These are phyloP conservation scores for Colletotrichum tofieldiae DNA, from an alignment of 2,329 filamentous ascomycete genomes.

Conservation along the genomic window DNA sequence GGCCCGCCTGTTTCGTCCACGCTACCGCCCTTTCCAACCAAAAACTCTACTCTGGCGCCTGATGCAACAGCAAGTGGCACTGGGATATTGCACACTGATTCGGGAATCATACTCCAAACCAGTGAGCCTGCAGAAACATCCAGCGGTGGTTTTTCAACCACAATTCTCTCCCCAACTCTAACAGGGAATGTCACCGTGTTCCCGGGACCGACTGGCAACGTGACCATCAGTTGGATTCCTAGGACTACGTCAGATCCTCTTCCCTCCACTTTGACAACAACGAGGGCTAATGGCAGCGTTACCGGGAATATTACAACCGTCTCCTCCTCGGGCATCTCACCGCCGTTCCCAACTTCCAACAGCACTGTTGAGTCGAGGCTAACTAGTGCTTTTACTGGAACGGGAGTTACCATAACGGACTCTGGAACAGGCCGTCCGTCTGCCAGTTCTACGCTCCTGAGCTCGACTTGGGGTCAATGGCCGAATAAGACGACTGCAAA, in stretches of 20 bases:
- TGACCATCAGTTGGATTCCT: slow-evolving; percentile 9
- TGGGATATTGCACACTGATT: neutral
- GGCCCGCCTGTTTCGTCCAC: neutral
- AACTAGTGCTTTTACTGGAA: neutral
- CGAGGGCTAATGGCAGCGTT: slow-evolving; percentile 3
- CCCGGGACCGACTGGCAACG: slow-evolving; percentile 19
- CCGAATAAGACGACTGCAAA: slow-evolving; percentile 1
- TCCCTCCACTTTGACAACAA: slow-evolving; percentile 9
- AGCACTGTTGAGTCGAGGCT: neutral
- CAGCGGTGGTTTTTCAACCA: neutral
- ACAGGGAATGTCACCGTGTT: slow-evolving; percentile 12
- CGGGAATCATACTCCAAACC: slow-evolving; percentile 21
- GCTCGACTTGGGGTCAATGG: slow-evolving; percentile 16
- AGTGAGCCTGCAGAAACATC: slow-evolving; percentile 21
- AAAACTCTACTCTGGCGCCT: slow-evolving; percentile 13
- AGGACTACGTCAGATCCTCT: neutral
- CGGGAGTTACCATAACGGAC: neutral
- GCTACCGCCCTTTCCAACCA: slow-evolving; percentile 23
- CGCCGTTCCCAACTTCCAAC: slow-evolving; percentile 11
- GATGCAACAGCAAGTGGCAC: slow-evolving; percentile 19
- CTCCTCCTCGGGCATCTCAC: neutral
- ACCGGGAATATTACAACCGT: neutral
- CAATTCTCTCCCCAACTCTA: neutral
- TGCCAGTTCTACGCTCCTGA: neutral
- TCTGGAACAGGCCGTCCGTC: neutral